Conservation (phyloP, 495 filamentous ascomycete genomes). For the Neurospora hispaniola region DNA sequence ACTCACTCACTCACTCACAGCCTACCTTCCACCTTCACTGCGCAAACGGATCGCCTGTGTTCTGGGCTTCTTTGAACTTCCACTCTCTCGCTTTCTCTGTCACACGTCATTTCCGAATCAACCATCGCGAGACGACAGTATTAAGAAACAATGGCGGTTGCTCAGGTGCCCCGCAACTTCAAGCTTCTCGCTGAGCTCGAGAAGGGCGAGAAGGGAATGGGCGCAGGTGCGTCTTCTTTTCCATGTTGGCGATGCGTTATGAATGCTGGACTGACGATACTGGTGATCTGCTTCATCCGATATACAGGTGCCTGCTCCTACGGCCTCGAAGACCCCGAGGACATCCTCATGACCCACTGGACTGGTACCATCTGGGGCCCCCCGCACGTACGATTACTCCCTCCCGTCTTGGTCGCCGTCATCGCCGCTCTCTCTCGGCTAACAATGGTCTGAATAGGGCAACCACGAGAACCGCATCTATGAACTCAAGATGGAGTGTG, state of each 20-base stretch:
- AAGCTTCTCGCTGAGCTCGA: conserved; percentile 93
- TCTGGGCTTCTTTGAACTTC: neutral
- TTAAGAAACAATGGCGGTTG: conserved; percentile 36
- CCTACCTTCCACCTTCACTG: neutral
- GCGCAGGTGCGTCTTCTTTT: conserved; percentile 56
- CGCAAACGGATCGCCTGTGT: neutral
- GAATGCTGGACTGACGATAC: neutral
- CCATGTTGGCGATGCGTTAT: neutral
- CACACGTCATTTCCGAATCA: neutral
- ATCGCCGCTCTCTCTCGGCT: neutral
- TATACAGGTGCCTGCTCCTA: conserved; percentile 86
- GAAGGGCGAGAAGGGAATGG: conserved; percentile 95
- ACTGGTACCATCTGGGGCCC: conserved; percentile 95
- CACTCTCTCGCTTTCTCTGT: neutral
- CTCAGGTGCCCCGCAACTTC: conserved; percentile 92
- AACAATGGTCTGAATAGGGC: conserved; percentile 46
- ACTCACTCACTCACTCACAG: neutral
- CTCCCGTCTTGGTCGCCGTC: neutral
- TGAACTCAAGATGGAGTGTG: conserved; percentile 94
- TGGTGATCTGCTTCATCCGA: neutral
- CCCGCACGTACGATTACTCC: conserved; percentile 59
- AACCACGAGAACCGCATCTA: conserved; percentile 98
- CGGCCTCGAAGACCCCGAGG: conserved; percentile 86
- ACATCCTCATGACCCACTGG: conserved; percentile 97
- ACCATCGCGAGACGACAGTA: neutral